Conservation (phyloP, 805 yeast genomes). For the Candida boidinii region DNA sequence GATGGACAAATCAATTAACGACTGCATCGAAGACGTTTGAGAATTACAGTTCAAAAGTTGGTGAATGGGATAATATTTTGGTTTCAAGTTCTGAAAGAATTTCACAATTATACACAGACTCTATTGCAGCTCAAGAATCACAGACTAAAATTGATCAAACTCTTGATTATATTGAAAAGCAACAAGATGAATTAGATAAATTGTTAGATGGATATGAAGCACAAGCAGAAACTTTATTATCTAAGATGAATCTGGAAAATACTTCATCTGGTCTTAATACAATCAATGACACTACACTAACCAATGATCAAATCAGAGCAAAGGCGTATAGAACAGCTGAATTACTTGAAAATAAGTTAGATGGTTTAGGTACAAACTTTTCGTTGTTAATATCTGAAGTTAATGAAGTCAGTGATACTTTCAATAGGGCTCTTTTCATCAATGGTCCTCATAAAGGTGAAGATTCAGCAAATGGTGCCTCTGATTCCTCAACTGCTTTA, state of each 20-base stretch:
- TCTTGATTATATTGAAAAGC: constrained; percentile 75
- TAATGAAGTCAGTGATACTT: constrained; percentile 73
- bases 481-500: constrained; percentile 27
- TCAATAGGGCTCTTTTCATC: constrained; percentile 46
- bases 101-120: constrained; percentile 65
- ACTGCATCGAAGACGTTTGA: constrained; percentile 68
- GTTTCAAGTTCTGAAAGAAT: constrained; percentile 84
- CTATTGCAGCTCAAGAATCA: constrained; percentile 74
- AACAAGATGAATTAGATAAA: constrained; percentile 84
- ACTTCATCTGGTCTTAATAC: not conserved
- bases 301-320: constrained; percentile 80
- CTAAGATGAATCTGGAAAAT: constrained; percentile 2
- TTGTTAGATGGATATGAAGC: constrained; percentile 76
- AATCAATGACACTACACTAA: constrained; percentile 16
- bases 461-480: constrained; percentile 13
- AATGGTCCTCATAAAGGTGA: constrained; percentile 12
- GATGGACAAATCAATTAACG: constrained; percentile 85
- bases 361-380: constrained; percentile 66
- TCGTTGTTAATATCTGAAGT: constrained; percentile 72
- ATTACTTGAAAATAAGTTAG: constrained; percentile 71
- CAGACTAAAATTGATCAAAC: constrained; percentile 85
- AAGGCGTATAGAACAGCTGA: constrained; percentile 87
- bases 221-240: constrained; percentile 48
- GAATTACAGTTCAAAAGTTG: constrained; percentile 62
- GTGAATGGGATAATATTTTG: constrained; percentile 78